Evolutionary conservation across 176 grass and related monocot genomes (phyloP).

Genomic region (Microstegium vimineum): DNA sequence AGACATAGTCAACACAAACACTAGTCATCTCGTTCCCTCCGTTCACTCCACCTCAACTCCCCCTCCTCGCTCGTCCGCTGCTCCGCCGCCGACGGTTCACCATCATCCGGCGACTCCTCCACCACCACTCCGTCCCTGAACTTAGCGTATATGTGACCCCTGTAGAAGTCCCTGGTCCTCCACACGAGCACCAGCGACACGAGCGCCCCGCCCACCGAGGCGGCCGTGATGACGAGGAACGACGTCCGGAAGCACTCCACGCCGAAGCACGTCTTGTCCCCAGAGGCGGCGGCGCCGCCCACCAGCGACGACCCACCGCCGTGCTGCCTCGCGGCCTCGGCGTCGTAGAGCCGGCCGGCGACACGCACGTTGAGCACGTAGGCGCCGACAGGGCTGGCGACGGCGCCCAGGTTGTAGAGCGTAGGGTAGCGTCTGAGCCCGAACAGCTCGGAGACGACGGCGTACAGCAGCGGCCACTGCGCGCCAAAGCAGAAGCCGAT

Average conservation of each 20-base stretch:
- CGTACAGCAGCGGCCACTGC: slow-evolving; percentile 45
- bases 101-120: background rate
- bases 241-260: slow-evolving; percentile 3
- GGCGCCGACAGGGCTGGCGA: background rate
- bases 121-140: background rate
- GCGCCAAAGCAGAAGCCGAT: slow-evolving; percentile 88
- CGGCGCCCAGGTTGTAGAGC: background rate
- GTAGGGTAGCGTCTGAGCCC: background rate
- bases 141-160: background rate
- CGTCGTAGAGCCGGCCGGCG: background rate
- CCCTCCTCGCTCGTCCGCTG: background rate
- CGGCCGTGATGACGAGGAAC: slow-evolving; percentile 17
- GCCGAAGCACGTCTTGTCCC: background rate
- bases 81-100: background rate
- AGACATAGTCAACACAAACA: background rate
- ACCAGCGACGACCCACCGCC: background rate
- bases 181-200: slow-evolving; percentile 22
- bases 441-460: slow-evolving; percentile 23
- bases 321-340: background rate
- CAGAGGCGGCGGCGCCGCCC: background rate
- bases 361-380: slow-evolving; percentile 6
- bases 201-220: background rate
- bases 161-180: slow-evolving; percentile 19
- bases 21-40: background rate
- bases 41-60: no score